Conservation (phyloP, 208 protist genomes). For the Leptomonas pyrrhocoris region DNA sequence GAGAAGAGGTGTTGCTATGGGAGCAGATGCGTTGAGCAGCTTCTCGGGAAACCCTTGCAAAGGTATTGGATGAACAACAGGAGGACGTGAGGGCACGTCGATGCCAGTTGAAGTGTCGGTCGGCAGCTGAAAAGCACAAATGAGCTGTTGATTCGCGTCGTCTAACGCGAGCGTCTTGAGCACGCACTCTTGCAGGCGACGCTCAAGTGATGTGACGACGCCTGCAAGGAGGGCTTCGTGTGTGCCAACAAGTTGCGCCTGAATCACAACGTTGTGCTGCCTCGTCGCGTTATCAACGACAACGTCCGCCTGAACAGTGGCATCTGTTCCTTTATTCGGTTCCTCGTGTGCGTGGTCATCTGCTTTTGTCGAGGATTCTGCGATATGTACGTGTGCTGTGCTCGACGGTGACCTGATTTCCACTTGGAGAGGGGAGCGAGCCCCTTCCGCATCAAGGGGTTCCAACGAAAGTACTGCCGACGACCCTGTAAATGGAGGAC, state of each 20-base stretch:
- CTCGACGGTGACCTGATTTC: too few species aligned
- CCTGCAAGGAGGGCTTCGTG: conserved; percentile 23
- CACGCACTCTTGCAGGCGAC: conserved; percentile 49
- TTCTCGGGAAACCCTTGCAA: too few species aligned
- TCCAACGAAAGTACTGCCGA: too few species aligned
- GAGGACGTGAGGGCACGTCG: background rate
- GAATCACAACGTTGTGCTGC: too few species aligned
- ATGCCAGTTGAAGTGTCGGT: background rate
- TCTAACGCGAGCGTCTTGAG: conserved; percentile 61
- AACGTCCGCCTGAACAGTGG: background rate
- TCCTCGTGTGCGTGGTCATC: too few species aligned
- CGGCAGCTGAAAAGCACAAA: conserved; percentile 34
- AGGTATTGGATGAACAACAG: background rate
- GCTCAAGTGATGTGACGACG: conserved; percentile 44
- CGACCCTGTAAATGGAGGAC: too few species aligned
- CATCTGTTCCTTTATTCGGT: background rate
- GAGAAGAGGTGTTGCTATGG: too few species aligned
- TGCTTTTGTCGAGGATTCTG: too few species aligned
- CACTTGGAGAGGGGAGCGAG: too few species aligned
- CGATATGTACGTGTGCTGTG: too few species aligned
- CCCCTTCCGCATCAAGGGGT: too few species aligned
- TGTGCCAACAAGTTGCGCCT: conserved; percentile 15
- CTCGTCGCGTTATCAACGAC: background rate
- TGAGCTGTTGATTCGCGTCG: conserved; percentile 59
- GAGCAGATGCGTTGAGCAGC: too few species aligned